These are phyloP conservation scores for Elaeagnus macrophylla DNA, from an alignment of 306 rosid genomes.

Conservation along the genomic window DNA sequence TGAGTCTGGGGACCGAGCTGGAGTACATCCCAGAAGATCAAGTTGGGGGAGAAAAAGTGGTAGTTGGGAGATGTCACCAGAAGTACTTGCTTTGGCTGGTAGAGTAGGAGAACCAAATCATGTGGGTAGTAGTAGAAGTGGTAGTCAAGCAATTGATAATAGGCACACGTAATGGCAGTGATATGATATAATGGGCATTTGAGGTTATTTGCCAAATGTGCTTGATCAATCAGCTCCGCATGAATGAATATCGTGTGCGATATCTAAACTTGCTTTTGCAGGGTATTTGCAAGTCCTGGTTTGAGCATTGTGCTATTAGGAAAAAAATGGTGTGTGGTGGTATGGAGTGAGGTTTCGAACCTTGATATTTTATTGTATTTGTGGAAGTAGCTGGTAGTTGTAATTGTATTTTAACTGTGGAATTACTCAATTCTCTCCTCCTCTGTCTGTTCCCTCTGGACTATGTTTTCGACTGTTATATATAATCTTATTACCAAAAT, in stretches of 20 bases:
- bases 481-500: too few species aligned
- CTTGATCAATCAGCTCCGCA: constrained; percentile 24
- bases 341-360: constrained; percentile 41
- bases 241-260: constrained; percentile 42
- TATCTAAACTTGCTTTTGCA: constrained; percentile 28
- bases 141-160: constrained; percentile 37
- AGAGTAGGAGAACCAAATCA: constrained; percentile 75
- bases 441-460: neutral
- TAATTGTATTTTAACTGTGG: constrained; percentile 30
- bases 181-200: constrained; percentile 7
- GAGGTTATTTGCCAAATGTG: constrained; percentile 16
- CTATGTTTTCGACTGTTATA: too few species aligned
- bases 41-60: constrained; percentile 99
- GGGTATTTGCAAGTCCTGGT: constrained; percentile 41
- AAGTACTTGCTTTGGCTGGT: constrained; percentile 85
- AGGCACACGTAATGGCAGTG: constrained; percentile 17
- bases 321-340: constrained; percentile 48
- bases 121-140: constrained; percentile 50
- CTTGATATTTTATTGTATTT: constrained; percentile 25
- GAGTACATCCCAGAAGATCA: constrained; percentile 79
- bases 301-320: constrained; percentile 36
- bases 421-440: constrained; percentile 19
- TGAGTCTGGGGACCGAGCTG: constrained; percentile 48
- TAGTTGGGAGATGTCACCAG: constrained; percentile 99
- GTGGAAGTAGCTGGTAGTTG: constrained; percentile 42